Conservation (phyloP, 2,329 filamentous ascomycete species). For the Penicillium occitanis region DNA sequence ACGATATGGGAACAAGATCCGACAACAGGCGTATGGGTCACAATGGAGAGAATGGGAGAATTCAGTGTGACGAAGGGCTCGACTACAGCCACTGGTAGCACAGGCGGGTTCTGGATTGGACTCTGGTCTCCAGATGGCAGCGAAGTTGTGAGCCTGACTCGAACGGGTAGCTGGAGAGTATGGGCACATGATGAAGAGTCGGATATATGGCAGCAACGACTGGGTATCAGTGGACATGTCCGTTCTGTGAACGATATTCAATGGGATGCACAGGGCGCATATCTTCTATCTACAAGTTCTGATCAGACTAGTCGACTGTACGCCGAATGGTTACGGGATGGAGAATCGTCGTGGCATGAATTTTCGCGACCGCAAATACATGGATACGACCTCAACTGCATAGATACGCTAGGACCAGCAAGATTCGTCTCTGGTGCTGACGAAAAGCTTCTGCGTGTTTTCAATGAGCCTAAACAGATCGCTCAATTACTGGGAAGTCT, state of each 20-base stretch:
- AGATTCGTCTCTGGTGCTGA: constrained; percentile 94
- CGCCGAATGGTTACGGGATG: constrained; percentile 67
- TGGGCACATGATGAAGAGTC: constrained; percentile 66
- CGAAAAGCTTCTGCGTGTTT: constrained; percentile 96
- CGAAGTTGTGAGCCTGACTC: constrained; percentile 76
- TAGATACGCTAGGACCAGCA: constrained; percentile 69
- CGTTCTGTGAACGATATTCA: constrained; percentile 75
- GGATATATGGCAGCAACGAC: constrained; percentile 72
- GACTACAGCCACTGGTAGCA: constrained; percentile 92
- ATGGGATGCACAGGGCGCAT: constrained; percentile 80
- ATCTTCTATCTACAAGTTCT: constrained; percentile 81
- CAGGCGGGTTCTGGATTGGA: constrained; percentile 94
- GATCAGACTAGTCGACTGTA: constrained; percentile 93
- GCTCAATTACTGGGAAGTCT: constrained; percentile 70
- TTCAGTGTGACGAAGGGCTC: constrained; percentile 94
- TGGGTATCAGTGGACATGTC: constrained; percentile 82
- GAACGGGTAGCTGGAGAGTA: constrained; percentile 88
- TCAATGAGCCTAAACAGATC: constrained; percentile 82
- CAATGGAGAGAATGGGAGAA: constrained; percentile 80
- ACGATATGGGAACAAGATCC: constrained; percentile 88
- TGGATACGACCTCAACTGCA: constrained; percentile 95
- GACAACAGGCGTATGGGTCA: constrained; percentile 86
- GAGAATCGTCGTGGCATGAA: constrained; percentile 77
- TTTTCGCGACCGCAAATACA: constrained; percentile 95
- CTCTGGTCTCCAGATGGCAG: constrained; percentile 80